Evolutionary conservation across 2,329 filamentous ascomycete species (phyloP).

Genomic region (Gnomoniopsis smithogilvyi): DNA sequence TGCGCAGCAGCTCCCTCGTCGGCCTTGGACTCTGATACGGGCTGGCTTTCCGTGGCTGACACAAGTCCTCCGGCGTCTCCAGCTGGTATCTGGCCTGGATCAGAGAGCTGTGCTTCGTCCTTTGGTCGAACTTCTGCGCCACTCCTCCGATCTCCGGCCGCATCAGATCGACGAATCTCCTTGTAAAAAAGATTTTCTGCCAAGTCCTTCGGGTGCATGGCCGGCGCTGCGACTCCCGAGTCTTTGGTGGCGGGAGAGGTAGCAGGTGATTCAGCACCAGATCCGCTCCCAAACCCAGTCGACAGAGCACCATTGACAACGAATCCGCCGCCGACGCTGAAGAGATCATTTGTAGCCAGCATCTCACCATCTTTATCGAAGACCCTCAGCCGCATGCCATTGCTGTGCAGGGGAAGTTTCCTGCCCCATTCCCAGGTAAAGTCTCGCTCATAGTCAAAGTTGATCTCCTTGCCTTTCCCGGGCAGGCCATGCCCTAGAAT

Average conservation of each 20-base stretch:
- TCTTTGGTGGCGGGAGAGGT: slow-evolving; percentile 19
- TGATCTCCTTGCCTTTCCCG: slow-evolving; percentile 40
- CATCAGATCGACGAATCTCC: slow-evolving; percentile 44
- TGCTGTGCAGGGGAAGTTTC: slow-evolving; percentile 49
- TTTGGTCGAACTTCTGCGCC: slow-evolving; percentile 40
- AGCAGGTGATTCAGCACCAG: background rate
- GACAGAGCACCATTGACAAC: slow-evolving; percentile 49
- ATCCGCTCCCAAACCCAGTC: slow-evolving; percentile 27
- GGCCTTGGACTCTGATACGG: slow-evolving; percentile 9
- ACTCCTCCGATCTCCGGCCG: slow-evolving; percentile 41
- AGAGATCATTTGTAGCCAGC: slow-evolving; percentile 47
- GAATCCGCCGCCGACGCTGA: slow-evolving; percentile 50
- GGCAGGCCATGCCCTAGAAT: slow-evolving; percentile 39
- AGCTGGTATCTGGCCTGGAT: background rate
- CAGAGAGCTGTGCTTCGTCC: slow-evolving; percentile 21
- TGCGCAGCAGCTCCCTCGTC: slow-evolving; percentile 23
- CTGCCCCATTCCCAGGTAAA: slow-evolving; percentile 50
- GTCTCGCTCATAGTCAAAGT: slow-evolving; percentile 46
- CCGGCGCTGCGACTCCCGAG: slow-evolving; percentile 2
- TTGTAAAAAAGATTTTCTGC: slow-evolving; percentile 52
- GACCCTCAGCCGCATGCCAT: slow-evolving; percentile 50
- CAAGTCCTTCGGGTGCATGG: slow-evolving; percentile 41
- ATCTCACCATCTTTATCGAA: slow-evolving; percentile 44
- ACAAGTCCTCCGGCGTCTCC: slow-evolving; percentile 18
- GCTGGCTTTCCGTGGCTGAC: slow-evolving; percentile 15